phyloP scores from a whole-genome alignment of 2,329 filamentous ascomycete species.

The Tolypocladium album region DNA sequence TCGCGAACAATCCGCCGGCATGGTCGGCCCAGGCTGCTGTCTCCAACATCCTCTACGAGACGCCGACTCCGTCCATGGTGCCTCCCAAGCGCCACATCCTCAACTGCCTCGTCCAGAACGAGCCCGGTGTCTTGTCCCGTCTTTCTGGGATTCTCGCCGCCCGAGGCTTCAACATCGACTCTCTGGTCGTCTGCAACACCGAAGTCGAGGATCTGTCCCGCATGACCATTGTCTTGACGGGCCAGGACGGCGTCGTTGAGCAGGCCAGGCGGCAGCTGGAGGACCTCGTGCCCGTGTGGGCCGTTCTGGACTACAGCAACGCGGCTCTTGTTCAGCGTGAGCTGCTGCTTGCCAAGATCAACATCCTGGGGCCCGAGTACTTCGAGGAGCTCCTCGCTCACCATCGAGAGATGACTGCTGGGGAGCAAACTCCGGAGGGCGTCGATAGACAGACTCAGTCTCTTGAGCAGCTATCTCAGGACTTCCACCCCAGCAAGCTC shows the following conservation, averaged over 20 bases:
- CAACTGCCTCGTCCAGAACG: conserved; percentile 98
- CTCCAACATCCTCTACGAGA: conserved; percentile 98
- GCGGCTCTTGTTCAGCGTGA: conserved; percentile 92
- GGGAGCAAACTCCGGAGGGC: conserved; percentile 25
- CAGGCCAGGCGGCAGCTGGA: conserved; percentile 92
- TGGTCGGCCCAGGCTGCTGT: conserved; percentile 92
- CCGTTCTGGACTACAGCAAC: conserved; percentile 89
- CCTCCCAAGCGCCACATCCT: conserved; percentile 92
- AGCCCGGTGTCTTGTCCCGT: conserved; percentile 91
- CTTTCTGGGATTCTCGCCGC: conserved; percentile 94
- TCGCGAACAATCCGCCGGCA: conserved; percentile 61
- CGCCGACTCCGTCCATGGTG: conserved; percentile 68
- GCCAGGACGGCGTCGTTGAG: conserved; percentile 94
- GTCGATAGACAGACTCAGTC: conserved; percentile 23
- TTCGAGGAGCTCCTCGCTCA: conserved; percentile 95
- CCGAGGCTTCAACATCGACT: conserved; percentile 98
- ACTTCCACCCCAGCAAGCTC: conserved; percentile 86
- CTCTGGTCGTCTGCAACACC: conserved; percentile 92
- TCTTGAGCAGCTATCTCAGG: conserved; percentile 40
- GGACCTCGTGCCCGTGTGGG: conserved; percentile 96
- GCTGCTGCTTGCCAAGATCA: conserved; percentile 89
- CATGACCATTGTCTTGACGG: conserved; percentile 97
- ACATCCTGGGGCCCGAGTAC: conserved; percentile 93
- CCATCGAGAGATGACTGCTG: conserved; percentile 72
- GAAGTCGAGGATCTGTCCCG: conserved; percentile 94